Evolutionary conservation across 345 rosid species (phyloP).

Genomic region (Acer campestre): DNA sequence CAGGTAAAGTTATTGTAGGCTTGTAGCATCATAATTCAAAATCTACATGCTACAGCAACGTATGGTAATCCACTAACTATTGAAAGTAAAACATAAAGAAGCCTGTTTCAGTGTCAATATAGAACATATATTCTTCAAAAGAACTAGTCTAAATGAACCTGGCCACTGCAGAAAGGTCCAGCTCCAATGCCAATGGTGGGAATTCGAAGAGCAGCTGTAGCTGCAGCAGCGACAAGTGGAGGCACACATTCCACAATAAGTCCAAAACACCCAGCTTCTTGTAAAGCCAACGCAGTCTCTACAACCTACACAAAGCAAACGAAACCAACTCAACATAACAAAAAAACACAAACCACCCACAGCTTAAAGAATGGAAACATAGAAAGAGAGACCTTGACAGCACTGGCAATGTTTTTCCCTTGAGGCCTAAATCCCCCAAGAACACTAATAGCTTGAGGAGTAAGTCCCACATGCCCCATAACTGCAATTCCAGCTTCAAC

Average conservation of each 20-base stretch:
- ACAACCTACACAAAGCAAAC: constrained; percentile 60
- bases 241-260: constrained; percentile 95
- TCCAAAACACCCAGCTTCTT: constrained; percentile 91
- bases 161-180: constrained; percentile 94
- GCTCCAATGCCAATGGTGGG: constrained; percentile 99
- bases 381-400: constrained; percentile 60
- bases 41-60: too few relatives aligned
- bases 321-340: constrained; percentile 10
- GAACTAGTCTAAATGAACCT: constrained; percentile 43
- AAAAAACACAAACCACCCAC: not conserved
- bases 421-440: constrained; percentile 98
- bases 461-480: constrained; percentile 94
- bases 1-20: too few relatives aligned
- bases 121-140: not conserved
- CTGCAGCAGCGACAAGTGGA: constrained; percentile 88
- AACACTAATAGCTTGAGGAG: constrained; percentile 96
- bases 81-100: too few relatives aligned
- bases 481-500: constrained; percentile 96
- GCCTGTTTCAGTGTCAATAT: too few relatives aligned
- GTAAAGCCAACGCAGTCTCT: constrained; percentile 90
- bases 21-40: too few relatives aligned
- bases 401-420: constrained; percentile 74
- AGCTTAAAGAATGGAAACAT: not conserved
- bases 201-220: constrained; percentile 76
- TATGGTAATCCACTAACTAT: too few relatives aligned